Base-by-base conservation (phyloP, 2,329 filamentous ascomycete species). In the Diatrype stigma region DNA sequence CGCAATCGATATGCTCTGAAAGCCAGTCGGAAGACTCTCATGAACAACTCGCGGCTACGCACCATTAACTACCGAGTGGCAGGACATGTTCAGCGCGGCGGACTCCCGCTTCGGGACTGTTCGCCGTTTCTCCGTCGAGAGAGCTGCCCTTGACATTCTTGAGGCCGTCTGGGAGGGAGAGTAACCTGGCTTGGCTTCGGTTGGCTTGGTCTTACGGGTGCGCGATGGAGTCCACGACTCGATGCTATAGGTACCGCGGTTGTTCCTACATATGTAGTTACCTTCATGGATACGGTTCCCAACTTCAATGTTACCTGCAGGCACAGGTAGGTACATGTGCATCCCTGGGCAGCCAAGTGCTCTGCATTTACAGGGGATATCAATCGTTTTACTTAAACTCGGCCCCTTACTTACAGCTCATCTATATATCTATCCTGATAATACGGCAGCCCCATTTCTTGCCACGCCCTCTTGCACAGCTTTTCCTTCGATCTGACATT, bases 31-130 rank as follows among this genome's bases (percentile, higher is more conserved):
- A n/a, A n/a, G n/a, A n/a, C n/a, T n/a, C n/a, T n/a, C n/a, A 47
- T 37, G 23, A 51, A 47, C 45, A 51, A 47, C 22, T 51, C 37
- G 45, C 45, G 49, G 23, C 49, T 51, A 22, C 49, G 49, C 35
- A 34, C 49, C 14, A 47, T 51, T n/a, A n/a, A n/a, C n/a, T 14
- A 35, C 44, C 22, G 49, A 51, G 19, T 51, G 49, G 49, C 49
- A 51, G 35, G 22, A 44, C 28, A 34, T 51, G 22, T 51, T 51
- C 38, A 42, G 23, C 34, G 45, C 34, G 6, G 45, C 49, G 16
- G 49, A 51, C 45, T 37, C 45, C 19, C 45, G 49, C 30, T 51
- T 51, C 19, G 45, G 45, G 35, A 37, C 49, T 47, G n/a, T 51
- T 35, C 26, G 26, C 37, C n/a, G 26, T 44, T 8, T 47, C 17